Evolutionary conservation across 371 early-diverging fungal genomes (phyloP).

Genomic region (Mortierella sp.): DNA sequence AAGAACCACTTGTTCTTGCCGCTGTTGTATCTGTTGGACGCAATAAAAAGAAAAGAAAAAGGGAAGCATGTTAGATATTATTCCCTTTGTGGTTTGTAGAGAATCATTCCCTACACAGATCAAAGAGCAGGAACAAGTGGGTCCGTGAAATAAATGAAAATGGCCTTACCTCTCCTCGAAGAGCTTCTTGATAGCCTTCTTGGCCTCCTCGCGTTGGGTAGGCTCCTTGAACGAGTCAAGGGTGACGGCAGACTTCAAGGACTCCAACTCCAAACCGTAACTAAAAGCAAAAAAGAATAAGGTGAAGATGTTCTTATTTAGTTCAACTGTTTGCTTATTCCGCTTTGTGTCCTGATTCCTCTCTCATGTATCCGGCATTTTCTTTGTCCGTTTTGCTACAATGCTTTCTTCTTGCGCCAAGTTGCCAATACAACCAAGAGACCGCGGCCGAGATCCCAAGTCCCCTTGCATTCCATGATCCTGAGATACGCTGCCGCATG

Average conservation of each 20-base stretch:
- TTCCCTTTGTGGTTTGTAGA: background rate
- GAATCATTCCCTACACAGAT: background rate
- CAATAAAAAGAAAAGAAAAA: background rate
- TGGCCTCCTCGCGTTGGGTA: conserved; percentile 90
- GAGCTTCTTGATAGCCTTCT: conserved; percentile 95
- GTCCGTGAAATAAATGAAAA: background rate
- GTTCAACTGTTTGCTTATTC: background rate
- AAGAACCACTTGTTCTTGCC: conserved; percentile 99
- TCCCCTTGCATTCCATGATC: background rate
- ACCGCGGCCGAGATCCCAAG: background rate
- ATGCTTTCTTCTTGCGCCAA: background rate
- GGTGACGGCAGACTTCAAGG: conserved; percentile 90
- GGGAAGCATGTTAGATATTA: background rate
- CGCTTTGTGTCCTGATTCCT: background rate
- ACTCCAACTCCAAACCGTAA: conserved; percentile 89
- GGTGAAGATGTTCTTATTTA: background rate
- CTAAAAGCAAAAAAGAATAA: conserved; percentile 41
- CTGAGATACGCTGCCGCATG: background rate
- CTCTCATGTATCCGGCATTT: background rate
- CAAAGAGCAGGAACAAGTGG: background rate
- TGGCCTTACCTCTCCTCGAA: conserved; percentile 85
- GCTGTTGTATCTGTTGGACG: conserved; percentile 83
- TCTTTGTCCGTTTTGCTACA: background rate
- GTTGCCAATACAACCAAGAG: background rate
- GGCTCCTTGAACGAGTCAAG: conserved; percentile 95